phyloP scores from a whole-genome alignment of 2,329 filamentous ascomycete genomes.

The Paraconiothyrium brasiliense region DNA sequence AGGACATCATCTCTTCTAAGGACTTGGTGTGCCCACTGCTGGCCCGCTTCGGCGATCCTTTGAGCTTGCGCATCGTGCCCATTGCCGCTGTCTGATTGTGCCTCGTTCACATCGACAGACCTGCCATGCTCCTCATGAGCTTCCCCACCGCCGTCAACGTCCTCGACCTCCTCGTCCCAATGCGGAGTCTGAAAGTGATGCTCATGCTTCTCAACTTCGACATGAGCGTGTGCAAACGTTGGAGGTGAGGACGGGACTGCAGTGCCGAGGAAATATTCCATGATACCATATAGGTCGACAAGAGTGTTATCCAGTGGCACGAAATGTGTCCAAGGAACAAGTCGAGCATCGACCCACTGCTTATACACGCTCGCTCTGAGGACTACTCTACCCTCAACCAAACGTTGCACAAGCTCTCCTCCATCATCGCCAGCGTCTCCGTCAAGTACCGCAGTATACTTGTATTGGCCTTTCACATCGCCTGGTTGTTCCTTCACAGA shows the following conservation, averaged over 20 bases:
- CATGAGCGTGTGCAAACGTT: conserved; percentile 24
- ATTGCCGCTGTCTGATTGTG: conserved; percentile 1
- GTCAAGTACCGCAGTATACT: conserved; percentile 73
- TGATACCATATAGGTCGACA: conserved; percentile 74
- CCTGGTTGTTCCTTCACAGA: conserved; percentile 3
- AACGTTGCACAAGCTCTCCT: conserved; percentile 56
- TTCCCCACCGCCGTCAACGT: neutral
- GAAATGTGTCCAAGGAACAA: conserved; percentile 82
- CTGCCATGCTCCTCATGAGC: neutral
- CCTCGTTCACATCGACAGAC: neutral
- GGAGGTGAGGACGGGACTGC: conserved; percentile 45
- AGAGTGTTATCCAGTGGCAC: conserved; percentile 81
- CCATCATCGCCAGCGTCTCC: conserved; percentile 52
- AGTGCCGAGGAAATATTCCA: conserved; percentile 79
- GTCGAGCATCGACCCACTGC: conserved; percentile 77
- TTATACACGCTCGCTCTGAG: conserved; percentile 80
- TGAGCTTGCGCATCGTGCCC: conserved; percentile 65
- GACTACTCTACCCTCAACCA: conserved; percentile 71
- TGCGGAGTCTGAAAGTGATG: conserved; percentile 27
- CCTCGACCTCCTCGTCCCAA: conserved; percentile 3
- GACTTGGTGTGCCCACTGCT: conserved; percentile 74
- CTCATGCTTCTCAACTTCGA: conserved; percentile 26
- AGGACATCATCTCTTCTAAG: conserved; percentile 77
- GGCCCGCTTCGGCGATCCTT: conserved; percentile 71
- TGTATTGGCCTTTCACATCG: conserved; percentile 20